Evolutionary conservation across 2,329 filamentous ascomycete genomes (phyloP).

Genomic region (Aspergillus sp.): DNA sequence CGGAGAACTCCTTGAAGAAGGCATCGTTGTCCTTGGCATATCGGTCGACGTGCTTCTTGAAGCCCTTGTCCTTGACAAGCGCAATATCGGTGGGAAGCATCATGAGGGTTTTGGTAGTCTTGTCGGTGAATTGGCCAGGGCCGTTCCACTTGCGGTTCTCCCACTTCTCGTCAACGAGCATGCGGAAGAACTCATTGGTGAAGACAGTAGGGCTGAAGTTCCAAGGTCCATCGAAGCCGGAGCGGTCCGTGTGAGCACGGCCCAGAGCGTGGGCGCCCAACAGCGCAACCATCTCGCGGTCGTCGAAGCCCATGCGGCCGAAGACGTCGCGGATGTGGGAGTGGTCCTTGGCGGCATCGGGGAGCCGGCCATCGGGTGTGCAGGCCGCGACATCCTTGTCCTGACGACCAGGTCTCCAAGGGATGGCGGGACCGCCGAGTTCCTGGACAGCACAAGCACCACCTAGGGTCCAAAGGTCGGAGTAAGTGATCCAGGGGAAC

Average conservation of each 20-base stretch:
- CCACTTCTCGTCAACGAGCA: conserved; percentile 92
- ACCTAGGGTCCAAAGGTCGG: conserved; percentile 91
- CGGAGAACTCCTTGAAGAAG: conserved; percentile 92
- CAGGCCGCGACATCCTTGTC: conserved; percentile 80
- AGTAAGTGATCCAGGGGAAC: conserved; percentile 95
- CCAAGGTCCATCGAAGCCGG: conserved; percentile 86
- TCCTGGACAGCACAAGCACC: conserved; percentile 89
- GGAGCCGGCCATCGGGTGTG: conserved; percentile 89
- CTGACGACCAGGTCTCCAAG: conserved; percentile 80
- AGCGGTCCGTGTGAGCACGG: conserved; percentile 85
- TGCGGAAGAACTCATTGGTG: conserved; percentile 92
- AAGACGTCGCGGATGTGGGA: conserved; percentile 90
- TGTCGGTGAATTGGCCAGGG: conserved; percentile 86
- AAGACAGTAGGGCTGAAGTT: conserved; percentile 87
- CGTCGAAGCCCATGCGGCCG: conserved; percentile 95
- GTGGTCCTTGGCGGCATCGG: conserved; percentile 75
- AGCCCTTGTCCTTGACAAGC: conserved; percentile 82
- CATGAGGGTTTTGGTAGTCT: conserved; percentile 84
- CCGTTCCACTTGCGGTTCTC: conserved; percentile 87
- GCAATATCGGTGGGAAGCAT: conserved; percentile 94
- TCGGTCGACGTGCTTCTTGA: conserved; percentile 75
- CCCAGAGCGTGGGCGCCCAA: conserved; percentile 83
- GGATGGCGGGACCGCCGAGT: conserved; percentile 84
- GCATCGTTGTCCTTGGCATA: conserved; percentile 88
- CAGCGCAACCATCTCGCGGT: conserved; percentile 93